Evolutionary conservation across 495 filamentous ascomycete genomes (phyloP).

Genomic region (Xylaria palmicola): DNA sequence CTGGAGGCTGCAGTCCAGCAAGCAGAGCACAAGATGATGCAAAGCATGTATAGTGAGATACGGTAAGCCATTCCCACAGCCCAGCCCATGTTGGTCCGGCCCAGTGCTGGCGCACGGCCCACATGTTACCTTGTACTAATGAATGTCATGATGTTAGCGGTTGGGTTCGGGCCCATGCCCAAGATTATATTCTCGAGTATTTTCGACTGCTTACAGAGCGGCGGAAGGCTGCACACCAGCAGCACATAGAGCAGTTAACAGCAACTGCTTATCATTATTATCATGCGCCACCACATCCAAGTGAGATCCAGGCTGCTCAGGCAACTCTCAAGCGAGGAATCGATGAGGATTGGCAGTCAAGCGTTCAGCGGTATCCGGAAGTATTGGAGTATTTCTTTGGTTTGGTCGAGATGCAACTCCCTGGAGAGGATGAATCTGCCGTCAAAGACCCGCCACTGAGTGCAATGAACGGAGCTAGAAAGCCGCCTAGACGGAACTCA

Average conservation of each 20-base stretch:
- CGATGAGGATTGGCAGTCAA: conserved; percentile 70
- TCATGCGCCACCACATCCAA: conserved; percentile 52
- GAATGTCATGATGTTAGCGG: conserved; percentile 42
- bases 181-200: conserved; percentile 67
- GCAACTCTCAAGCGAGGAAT: conserved; percentile 63
- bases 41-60: conserved; percentile 60
- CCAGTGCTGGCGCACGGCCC: background rate
- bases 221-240: conserved; percentile 56
- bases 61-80: conserved; percentile 44
- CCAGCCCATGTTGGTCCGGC: background rate
- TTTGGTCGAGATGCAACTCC: conserved; percentile 60
- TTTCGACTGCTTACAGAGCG: conserved; percentile 60
- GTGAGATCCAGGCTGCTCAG: conserved; percentile 58
- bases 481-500: conserved; percentile 33
- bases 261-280: conserved; percentile 59
- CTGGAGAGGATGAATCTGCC: conserved; percentile 50
- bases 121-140: conserved; percentile 13
- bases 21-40: conserved; percentile 64
- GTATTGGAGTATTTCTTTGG: conserved; percentile 72
- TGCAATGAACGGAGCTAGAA: conserved; percentile 47
- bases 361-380: conserved; percentile 68
- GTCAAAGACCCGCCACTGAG: conserved; percentile 57
- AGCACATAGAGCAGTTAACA: conserved; percentile 56
- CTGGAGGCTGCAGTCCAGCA: conserved; percentile 65
- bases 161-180: conserved; percentile 70